Evolutionary conservation across 805 yeast genomes (phyloP), one percentile per base, ranked within the genome.

Genomic region (Candida ficus): DNA sequence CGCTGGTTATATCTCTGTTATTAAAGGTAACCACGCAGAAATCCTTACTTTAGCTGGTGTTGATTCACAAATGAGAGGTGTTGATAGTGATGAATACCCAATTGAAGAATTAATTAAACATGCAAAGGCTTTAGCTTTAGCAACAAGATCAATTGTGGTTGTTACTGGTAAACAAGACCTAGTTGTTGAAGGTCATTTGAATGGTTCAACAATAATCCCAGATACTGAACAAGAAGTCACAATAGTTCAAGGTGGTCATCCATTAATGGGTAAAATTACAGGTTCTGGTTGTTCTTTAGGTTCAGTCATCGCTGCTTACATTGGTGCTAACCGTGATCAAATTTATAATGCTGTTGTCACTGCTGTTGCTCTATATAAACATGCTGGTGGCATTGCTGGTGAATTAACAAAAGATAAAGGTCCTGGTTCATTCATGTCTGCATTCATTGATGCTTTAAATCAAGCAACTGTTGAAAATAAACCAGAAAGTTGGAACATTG

Each of bases 11-110:
- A 71, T 69, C 46, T 66, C 76, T 23, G 88, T 83, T 21, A 79
- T 89, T 48, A 87, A 90, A 58, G 96, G 96, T 1, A 89, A 89
- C 52, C 73, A 78, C 11, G 87, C 91, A n/a, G 97, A 89, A 53
- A 83, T 89, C 8, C 47, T 67, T 23, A 63, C 81, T 3, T 61
- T 76, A 38, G 84, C 91, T 1, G 78, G 80, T 0, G 26, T 29
- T 13, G 39, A 64, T 2, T 55, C 53, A 4, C 48, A 56, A 10
- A 83, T 84, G 90, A 73, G 74, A 46, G 95, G 95, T 18, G 95
- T 85, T 7, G 95, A 88, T 53, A 63, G 72, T 25, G 58, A 57
- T 6, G 50, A 43, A 0, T 46, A 49, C 7, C 31, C 45, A 5
- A 38, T 52, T n/a, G 54, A 48, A 4, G 56, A 54, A 4, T 53